A percentile compares a stretch with the other conserved stretches of the same genome.
phyloP scores from a whole-genome alignment of 2,329 filamentous ascomycete genomes.

The Fusarium buharicum region DNA sequence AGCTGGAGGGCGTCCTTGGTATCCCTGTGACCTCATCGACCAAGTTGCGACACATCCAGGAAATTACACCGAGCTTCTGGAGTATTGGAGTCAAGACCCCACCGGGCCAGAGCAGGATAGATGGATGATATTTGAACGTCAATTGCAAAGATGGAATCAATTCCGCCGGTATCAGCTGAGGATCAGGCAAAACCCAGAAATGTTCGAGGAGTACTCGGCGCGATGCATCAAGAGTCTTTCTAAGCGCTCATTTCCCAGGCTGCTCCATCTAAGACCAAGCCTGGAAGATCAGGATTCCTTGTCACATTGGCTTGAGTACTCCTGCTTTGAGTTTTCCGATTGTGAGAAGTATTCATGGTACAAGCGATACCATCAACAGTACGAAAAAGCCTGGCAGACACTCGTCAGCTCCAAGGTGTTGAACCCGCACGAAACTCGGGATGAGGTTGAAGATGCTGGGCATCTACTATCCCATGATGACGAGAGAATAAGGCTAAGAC shows the following conservation, averaged over 20 bases:
- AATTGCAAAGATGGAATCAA: slow-evolving; percentile 32
- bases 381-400: slow-evolving; percentile 29
- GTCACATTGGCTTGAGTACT: slow-evolving; percentile 55
- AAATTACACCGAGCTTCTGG: slow-evolving; percentile 16
- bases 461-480: neutral
- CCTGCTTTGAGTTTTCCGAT: slow-evolving; percentile 44
- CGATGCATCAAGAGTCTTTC: slow-evolving; percentile 20
- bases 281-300: slow-evolving; percentile 47
- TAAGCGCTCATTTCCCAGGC: slow-evolving; percentile 12
- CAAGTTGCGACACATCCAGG: slow-evolving; percentile 20
- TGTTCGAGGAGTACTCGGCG: slow-evolving; percentile 14
- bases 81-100: slow-evolving; percentile 31
- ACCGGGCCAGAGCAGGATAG: slow-evolving; percentile 1
- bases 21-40: slow-evolving; percentile 22
- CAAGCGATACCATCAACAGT: slow-evolving; percentile 17
- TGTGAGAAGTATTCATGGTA: slow-evolving; percentile 31
- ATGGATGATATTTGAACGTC: slow-evolving; percentile 36
- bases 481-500: slow-evolving; percentile 8
- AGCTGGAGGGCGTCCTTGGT: slow-evolving; percentile 40
- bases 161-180: slow-evolving; percentile 35
- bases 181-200: slow-evolving; percentile 19
- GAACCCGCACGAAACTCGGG: slow-evolving; percentile 9
- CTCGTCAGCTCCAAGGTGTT: slow-evolving; percentile 25
- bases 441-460: slow-evolving; percentile 16
- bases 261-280: slow-evolving; percentile 39